Base-by-base conservation (phyloP, 176 grass and related monocot species). In the Rhynchospora pubera region DNA sequence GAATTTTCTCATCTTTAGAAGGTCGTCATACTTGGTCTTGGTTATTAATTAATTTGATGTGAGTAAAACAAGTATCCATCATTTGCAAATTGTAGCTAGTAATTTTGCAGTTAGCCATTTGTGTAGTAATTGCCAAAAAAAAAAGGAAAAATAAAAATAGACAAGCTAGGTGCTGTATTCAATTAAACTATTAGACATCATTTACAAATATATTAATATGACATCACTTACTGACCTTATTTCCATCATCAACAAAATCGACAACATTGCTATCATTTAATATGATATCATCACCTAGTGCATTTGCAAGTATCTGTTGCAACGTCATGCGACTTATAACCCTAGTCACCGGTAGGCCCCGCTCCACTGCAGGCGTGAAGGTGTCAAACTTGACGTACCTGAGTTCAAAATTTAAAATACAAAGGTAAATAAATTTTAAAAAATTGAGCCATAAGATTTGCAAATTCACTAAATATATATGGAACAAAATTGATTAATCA, bases 351-450 rank as follows among this genome's bases (percentile, higher is more conserved):
- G 92, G 96, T 70, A 98, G 87, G 47, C 96, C 96, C 69, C 96
- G 69, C 56, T 98, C 96, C 26, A 78, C 87, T 62, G 92, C 92
- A 82, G 96, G 96, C 72, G 96, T 98, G 81, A 98, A 95, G 18
- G 92, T 98, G 82, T 94, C 96, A 85, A 98, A 98, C 85, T 98
- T 98, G 85, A 88, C 88, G 87, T 98, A 98, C 92, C 92, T 98
- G 89, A 85, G 7, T 53, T 79, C 51, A 50, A 44, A 76, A 58
- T 79, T 79, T 4, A 70, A 23, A 18, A 9, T 6, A 39, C 57
- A 42, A 15, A 8, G 19, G 32, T 13, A 53, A 9, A 28, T 5
- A 83, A 9, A 68, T n/a, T n/a, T n/a, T n/a, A 12, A 44, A 2
- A 70, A 58, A 83, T 66, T 16, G 5, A 83, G 57, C 6, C 22